Percentiles rank a stretch among this genome's conserved stretches.
Conservation (phyloP, 805 yeast species). For the Saturnispora hagleri region DNA sequence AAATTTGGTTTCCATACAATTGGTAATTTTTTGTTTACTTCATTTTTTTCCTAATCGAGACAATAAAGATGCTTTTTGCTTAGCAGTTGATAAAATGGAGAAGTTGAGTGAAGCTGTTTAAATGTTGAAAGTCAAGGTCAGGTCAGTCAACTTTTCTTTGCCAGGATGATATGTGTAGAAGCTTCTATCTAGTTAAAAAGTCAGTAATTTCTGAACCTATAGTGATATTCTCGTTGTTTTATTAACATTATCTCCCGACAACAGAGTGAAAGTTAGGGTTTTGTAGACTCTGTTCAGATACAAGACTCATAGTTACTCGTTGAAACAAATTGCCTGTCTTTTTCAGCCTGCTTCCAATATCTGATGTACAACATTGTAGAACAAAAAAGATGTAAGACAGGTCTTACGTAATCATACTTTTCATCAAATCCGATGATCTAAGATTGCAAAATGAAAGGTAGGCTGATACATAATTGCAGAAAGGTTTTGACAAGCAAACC, state of each 20-base stretch:
- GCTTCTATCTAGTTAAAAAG: too few species aligned
- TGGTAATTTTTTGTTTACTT: neutral
- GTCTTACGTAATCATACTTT: neutral
- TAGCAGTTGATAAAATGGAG: neutral
- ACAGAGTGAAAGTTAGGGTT: too few species aligned
- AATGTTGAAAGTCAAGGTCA: too few species aligned
- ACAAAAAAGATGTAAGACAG: neutral
- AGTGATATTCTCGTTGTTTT: too few species aligned
- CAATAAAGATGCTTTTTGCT: neutral
- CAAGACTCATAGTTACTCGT: too few species aligned
- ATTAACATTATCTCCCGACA: too few species aligned
- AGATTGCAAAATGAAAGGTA: neutral
- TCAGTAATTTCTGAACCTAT: too few species aligned
- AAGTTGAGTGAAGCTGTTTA: neutral
- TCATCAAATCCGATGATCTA: neutral
- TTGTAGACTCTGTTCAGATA: too few species aligned
- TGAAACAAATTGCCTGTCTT: too few species aligned
- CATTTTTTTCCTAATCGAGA: neutral
- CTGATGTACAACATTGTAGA: neutral
- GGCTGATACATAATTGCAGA: neutral
- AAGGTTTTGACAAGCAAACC: slow-evolving; percentile 5
- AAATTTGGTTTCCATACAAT: neutral
- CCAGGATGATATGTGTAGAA: too few species aligned
- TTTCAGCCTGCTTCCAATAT: too few species aligned
- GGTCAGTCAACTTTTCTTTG: too few species aligned